These are phyloP conservation scores for Ogataea naganishii DNA, from an alignment of 805 yeast genomes.

Conservation along the genomic window DNA sequence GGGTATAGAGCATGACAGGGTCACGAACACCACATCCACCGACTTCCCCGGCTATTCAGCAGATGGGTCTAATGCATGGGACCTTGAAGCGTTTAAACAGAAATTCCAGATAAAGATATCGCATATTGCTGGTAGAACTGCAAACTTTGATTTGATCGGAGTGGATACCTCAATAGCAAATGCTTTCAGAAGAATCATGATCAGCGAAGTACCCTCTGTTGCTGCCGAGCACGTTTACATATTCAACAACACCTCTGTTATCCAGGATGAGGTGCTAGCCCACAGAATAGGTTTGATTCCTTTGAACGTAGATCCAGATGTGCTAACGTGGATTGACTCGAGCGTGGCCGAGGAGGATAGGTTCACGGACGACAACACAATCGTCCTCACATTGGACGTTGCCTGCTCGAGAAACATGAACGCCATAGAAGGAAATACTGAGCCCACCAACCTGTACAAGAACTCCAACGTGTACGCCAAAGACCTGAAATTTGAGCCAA, in stretches of 20 bases:
- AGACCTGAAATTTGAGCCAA: conserved; percentile 85
- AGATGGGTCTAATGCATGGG: conserved; percentile 69
- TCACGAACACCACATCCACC: conserved; percentile 78
- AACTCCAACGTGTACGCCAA: conserved; percentile 84
- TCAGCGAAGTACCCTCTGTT: conserved; percentile 91
- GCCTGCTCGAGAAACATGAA: conserved; percentile 80
- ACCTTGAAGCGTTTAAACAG: conserved; percentile 67
- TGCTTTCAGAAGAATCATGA: conserved; percentile 95
- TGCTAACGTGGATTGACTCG: conserved; percentile 73
- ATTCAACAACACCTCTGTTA: conserved; percentile 91
- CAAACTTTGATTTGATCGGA: conserved; percentile 81
- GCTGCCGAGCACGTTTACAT: conserved; percentile 90
- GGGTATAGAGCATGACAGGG: conserved; percentile 84
- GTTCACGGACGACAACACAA: conserved; percentile 82
- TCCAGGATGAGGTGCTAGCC: conserved; percentile 94
- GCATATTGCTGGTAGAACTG: conserved; percentile 55
- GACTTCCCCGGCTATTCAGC: conserved; percentile 84
- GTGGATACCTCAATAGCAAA: conserved; percentile 90
- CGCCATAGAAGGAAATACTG: conserved; percentile 68
- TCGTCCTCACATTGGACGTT: conserved; percentile 74
- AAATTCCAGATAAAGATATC: conserved; percentile 59
- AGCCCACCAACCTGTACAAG: conserved; percentile 76
- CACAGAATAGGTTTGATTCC: conserved; percentile 94
- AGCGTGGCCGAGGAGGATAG: conserved; percentile 55
- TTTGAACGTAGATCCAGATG: conserved; percentile 83